A percentile compares a stretch with the other conserved stretches of the same genome.
These are phyloP conservation scores for Fennellomyces sp. DNA, from an alignment of 371 early-diverging fungal species.

Conservation along the genomic window DNA sequence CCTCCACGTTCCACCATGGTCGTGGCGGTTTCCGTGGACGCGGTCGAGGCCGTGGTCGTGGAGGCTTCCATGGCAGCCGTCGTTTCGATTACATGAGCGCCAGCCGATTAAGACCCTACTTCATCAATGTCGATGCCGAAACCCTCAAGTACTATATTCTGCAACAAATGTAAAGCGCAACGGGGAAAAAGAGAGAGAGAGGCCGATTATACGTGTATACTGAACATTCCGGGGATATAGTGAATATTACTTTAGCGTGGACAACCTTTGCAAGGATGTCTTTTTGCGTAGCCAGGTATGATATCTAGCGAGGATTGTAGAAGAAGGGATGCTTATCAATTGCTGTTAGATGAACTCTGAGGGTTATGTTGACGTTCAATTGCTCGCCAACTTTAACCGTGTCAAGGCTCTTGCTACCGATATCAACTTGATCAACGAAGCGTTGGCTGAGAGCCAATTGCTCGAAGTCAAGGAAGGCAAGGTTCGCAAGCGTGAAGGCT, in stretches of 20 bases:
- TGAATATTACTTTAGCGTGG: conserved; percentile 94
- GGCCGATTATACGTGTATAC: neutral
- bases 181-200: neutral
- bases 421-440: conserved; percentile 59
- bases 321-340: neutral
- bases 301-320: too few relatives aligned
- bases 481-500: conserved; percentile 73
- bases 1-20: conserved; percentile 8
- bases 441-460: conserved; percentile 57
- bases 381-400: conserved; percentile 87
- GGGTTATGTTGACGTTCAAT: conserved; percentile 75
- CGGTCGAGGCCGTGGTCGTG: conserved; percentile 30
- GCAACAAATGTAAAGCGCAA: conserved; percentile 58
- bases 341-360: conserved; percentile 77
- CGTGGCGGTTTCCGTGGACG: conserved; percentile 45
- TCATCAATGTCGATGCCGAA: conserved; percentile 52
- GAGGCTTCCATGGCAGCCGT: conserved; percentile 25
- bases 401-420: conserved; percentile 76
- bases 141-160: conserved; percentile 60
- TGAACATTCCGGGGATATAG: conserved; percentile 26
- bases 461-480: conserved; percentile 56
- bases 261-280: conserved; percentile 92
- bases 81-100: conserved; percentile 27
- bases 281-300: conserved; percentile 79
- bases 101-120: conserved; percentile 42